These are phyloP conservation scores for Tuber microsphaerosporum DNA, from an alignment of 495 filamentous ascomycete species.

Conservation along the genomic window DNA sequence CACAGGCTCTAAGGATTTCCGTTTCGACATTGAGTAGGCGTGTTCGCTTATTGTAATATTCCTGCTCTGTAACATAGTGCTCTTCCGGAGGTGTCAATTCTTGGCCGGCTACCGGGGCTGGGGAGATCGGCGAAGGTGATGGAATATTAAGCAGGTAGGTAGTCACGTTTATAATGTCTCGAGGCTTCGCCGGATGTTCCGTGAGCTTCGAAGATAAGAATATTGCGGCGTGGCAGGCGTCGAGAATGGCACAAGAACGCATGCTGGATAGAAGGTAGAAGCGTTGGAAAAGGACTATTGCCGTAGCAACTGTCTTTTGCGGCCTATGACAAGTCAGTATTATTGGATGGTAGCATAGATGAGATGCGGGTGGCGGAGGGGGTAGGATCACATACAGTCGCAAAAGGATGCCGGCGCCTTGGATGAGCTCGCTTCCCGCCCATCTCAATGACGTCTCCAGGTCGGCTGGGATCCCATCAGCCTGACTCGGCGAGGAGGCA, in stretches of 20 bases:
- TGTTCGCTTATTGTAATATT: slow-evolving; percentile 57
- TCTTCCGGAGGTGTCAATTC: slow-evolving; percentile 44
- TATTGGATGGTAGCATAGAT: neutral
- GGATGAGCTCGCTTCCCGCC: slow-evolving; percentile 68
- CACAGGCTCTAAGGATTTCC: slow-evolving; percentile 63
- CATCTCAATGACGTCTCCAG: slow-evolving; percentile 67
- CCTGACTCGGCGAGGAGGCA: slow-evolving; percentile 57
- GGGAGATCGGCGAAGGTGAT: slow-evolving; percentile 55
- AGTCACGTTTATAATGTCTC: slow-evolving; percentile 77
- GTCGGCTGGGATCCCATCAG: slow-evolving; percentile 66
- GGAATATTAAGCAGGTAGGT: slow-evolving; percentile 61
- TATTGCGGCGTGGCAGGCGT: slow-evolving; percentile 71
- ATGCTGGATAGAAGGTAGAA: slow-evolving; percentile 62
- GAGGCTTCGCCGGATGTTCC: slow-evolving; percentile 63
- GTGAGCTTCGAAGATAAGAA: slow-evolving; percentile 83
- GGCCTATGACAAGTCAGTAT: slow-evolving; percentile 45
- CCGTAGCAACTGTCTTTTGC: slow-evolving; percentile 81
- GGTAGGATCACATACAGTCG: slow-evolving; percentile 47
- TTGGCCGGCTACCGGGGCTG: slow-evolving; percentile 44
- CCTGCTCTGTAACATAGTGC: slow-evolving; percentile 67
- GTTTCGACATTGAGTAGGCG: slow-evolving; percentile 65
- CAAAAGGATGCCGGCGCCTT: slow-evolving; percentile 78
- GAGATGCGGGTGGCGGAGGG: neutral
- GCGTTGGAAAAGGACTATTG: slow-evolving; percentile 77
- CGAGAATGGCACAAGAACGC: slow-evolving; percentile 46